Base-by-base conservation (phyloP, 495 filamentous ascomycete genomes). In the Acidiella bohemica region DNA sequence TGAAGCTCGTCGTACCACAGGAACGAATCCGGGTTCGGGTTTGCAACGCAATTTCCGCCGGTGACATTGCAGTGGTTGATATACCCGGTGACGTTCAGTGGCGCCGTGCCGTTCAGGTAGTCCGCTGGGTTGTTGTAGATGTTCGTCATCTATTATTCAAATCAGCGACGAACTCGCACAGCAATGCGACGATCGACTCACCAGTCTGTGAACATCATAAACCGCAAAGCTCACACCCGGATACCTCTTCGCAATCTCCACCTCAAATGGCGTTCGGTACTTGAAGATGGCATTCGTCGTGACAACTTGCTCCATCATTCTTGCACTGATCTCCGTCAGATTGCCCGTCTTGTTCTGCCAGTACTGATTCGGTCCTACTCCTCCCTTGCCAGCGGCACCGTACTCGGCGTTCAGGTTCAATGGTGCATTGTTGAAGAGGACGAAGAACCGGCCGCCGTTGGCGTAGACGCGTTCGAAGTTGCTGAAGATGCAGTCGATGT, bases 1-100 rank as follows among this genome's bases (percentile, higher is more conserved):
- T 84, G 80, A 53, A 84, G 56, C 53, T 73, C 70, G 58, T 84
- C 78, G 42, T 65, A 70, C 66, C 68, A 69, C 50, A 68, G 38
- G 42, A 63, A 76, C 21, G 55, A 64, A 43, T 67, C 62, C 42
- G 50, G 54, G 18, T 40, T 50, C 19, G 53, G 50, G 9, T 52
- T 39, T 16, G 51, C 32, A 3, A 49, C 47, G 37, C 56, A 58
- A 18, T 54, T 45, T 7, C 35, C 39, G 32, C 63, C 60, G 9
- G 57, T 51, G 0, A 56, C 37, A 22, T 68, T 42, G 55, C 79
- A 84, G 20, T 73, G 57, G 24, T 66, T 53, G 22, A 65, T 70
- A 36, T 51, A 73, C 3, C 73, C 73, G 0, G 65, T 75, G 30
- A 72, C 72, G 50, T 81, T 80, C n/a, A 69, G 61, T 12, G 77